Conservation (phyloP, 345 rosid species). For the Toxicodendron radicans region DNA sequence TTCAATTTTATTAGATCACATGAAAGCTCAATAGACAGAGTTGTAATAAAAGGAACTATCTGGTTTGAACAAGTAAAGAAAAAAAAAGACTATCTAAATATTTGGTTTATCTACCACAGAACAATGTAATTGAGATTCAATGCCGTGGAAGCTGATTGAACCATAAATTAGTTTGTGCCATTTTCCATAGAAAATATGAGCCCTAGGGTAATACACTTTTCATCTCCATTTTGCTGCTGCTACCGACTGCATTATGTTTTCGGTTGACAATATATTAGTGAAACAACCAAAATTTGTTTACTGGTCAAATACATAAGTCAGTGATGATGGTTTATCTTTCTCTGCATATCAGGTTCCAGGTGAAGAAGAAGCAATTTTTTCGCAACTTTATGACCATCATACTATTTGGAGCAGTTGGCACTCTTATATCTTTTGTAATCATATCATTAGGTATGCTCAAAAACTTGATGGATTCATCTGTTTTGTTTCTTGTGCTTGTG, state of each 20-base stretch:
- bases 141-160: background rate
- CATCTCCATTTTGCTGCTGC: background rate
- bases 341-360: conserved; percentile 70
- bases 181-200: background rate
- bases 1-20: background rate
- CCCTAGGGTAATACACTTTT: background rate
- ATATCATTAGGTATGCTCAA: conserved; percentile 64
- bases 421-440: conserved; percentile 82
- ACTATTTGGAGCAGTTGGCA: conserved; percentile 92
- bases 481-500: background rate
- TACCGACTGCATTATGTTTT: background rate
- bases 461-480: background rate
- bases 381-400: conserved; percentile 95
- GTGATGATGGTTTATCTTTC: conserved; percentile 8
- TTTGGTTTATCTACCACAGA: background rate
- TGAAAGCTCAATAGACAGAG: background rate
- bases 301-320: background rate
- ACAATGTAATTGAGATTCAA: background rate
- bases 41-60: background rate
- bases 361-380: conserved; percentile 98
- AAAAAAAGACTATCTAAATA: background rate
- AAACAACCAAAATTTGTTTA: background rate
- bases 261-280: background rate
- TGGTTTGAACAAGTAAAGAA: background rate
- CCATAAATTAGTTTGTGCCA: background rate